Evolutionary conservation across 805 yeast species (phyloP), one percentile per base, ranked within the genome.

Genomic region (Pichia manshurica): DNA sequence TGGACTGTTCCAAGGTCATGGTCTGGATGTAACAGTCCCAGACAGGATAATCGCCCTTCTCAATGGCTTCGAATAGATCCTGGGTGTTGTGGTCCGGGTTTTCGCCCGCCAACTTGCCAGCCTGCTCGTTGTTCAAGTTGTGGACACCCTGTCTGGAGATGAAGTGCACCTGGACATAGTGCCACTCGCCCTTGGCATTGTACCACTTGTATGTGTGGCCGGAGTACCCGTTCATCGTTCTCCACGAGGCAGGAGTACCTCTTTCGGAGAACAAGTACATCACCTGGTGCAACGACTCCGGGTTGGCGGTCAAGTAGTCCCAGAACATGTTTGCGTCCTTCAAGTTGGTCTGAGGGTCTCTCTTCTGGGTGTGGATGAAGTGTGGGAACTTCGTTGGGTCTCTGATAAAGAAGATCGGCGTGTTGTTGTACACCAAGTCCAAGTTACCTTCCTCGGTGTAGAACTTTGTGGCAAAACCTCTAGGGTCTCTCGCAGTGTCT

Each of bases 1-100:
- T 76, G 51, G 95, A 88, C 68, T 88, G 81, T 57, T 80, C 86
- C 52, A 78, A 78, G 32, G 95, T 84, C 96, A 88, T 88, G 39
- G 87, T 77, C 72, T 88, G 96, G 46, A 88, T 69, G 68, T 84
- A 87, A 53, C 78, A 79, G 33, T 90, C 86, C 96, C 96, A 88
- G 2, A 87, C 75, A 54, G 96, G 96, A 60, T 58, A 63, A 51
- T 87, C 84, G 47, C 91, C 93, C 51, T 75, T 75, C 59, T 83
- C 88, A 64, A 88, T 88, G 53, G 84, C 73, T 55, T 82, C 77
- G 69, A 82, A 87, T 63, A 88, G 73, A 64, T 88, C 96, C 67
- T 81, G 78, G 56, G 86, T 88, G 48, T 85, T 84, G 64, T 72
- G 77, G 67, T 88, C 96, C 46, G 96, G 95, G 70, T 87, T 83